Evolutionary conservation across 2,329 filamentous ascomycete species (phyloP).

Genomic region (Colletotrichum sansevieriae): DNA sequence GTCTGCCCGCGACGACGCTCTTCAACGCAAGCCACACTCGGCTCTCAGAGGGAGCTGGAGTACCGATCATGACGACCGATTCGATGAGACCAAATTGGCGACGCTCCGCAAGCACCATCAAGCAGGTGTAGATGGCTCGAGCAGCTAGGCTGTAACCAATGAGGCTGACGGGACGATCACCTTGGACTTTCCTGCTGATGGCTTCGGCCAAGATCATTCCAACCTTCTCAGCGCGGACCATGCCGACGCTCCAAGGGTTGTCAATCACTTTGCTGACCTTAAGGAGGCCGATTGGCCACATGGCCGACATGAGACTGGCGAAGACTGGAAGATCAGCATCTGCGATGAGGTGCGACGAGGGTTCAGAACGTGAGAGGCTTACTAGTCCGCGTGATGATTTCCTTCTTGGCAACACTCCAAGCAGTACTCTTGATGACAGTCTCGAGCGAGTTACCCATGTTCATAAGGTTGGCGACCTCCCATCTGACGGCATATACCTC

Average conservation of each 20-base stretch:
- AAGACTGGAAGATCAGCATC: slow-evolving; percentile 57
- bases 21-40: slow-evolving; percentile 83
- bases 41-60: slow-evolving; percentile 79
- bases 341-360: not conserved
- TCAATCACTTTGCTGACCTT: slow-evolving; percentile 82
- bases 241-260: slow-evolving; percentile 84
- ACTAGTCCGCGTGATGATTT: slow-evolving; percentile 62
- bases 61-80: slow-evolving; percentile 86
- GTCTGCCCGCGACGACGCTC: slow-evolving; percentile 81
- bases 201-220: slow-evolving; percentile 82
- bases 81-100: slow-evolving; percentile 89
- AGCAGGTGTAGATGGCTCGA: slow-evolving; percentile 85
- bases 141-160: slow-evolving; percentile 88
- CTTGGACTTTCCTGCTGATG: slow-evolving; percentile 84
- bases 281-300: slow-evolving; percentile 73
- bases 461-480: slow-evolving; percentile 83
- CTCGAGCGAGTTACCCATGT: slow-evolving; percentile 82
- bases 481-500: slow-evolving; percentile 89
- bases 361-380: slow-evolving; percentile 46
- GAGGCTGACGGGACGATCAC: slow-evolving; percentile 83
- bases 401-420: slow-evolving; percentile 77
- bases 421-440: slow-evolving; percentile 83
- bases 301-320: slow-evolving; percentile 67
- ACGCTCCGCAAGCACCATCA: slow-evolving; percentile 83
- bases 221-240: slow-evolving; percentile 80